Evolutionary conservation across 495 filamentous ascomycete genomes (phyloP).

Genomic region (Penicillium roqueforti): DNA sequence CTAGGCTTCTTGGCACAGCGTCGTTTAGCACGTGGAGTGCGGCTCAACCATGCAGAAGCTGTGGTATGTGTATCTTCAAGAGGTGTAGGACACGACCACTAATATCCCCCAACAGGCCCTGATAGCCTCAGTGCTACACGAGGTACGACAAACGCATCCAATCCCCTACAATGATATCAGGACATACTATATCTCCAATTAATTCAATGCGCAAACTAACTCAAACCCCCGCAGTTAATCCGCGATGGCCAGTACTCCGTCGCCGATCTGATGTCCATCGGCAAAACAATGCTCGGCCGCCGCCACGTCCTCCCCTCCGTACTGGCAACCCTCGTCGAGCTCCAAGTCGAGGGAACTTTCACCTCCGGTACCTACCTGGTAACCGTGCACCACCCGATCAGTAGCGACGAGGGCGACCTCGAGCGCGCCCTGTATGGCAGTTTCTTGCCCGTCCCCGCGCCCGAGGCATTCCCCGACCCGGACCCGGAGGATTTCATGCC

Average conservation of each 20-base stretch:
- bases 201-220: background rate
- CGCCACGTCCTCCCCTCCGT: conserved; percentile 90
- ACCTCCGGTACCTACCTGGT: conserved; percentile 88
- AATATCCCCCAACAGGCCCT: conserved; percentile 56
- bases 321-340: conserved; percentile 65
- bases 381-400: conserved; percentile 88
- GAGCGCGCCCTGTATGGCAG: conserved; percentile 84
- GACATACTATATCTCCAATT: background rate
- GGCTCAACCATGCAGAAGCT: conserved; percentile 88
- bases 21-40: conserved; percentile 82
- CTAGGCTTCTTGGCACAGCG: conserved; percentile 84
- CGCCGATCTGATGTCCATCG: conserved; percentile 87
- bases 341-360: conserved; percentile 95
- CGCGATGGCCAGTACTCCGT: conserved; percentile 94
- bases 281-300: conserved; percentile 87
- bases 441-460: conserved; percentile 79
- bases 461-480: conserved; percentile 59
- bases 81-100: background rate
- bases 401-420: conserved; percentile 81
- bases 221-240: conserved; percentile 57
- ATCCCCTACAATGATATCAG: background rate
- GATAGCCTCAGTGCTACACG: conserved; percentile 86
- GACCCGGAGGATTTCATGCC: conserved; percentile 58
- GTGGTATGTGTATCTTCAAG: conserved; percentile 52
- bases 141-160: conserved; percentile 46